Evolutionary conservation across 2,329 filamentous ascomycete genomes (phyloP).

Genomic region (Cordyceps javanica): DNA sequence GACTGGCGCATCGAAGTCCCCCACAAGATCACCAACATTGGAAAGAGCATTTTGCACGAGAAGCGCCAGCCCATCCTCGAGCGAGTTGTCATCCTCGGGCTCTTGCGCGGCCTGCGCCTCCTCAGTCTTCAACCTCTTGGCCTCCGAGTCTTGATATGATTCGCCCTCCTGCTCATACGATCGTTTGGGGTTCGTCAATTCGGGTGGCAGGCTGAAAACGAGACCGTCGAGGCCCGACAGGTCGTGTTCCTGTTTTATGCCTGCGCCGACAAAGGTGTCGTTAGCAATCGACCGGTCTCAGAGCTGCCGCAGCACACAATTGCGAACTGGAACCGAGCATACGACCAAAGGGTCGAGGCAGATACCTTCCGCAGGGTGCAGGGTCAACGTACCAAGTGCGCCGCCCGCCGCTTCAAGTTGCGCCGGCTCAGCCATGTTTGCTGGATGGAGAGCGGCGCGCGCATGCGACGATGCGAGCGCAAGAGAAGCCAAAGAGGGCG

Average conservation of each 20-base stretch:
- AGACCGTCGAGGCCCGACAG: slow-evolving; percentile 25
- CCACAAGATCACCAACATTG: slow-evolving; percentile 32
- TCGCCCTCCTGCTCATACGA: slow-evolving; percentile 27
- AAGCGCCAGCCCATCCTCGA: slow-evolving; percentile 31
- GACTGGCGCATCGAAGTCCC: slow-evolving; percentile 23
- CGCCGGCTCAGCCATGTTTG: slow-evolving; percentile 36
- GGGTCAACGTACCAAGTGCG: slow-evolving; percentile 29
- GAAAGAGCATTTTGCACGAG: slow-evolving; percentile 36
- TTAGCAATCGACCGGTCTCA: slow-evolving; percentile 18
- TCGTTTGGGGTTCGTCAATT: slow-evolving; percentile 29
- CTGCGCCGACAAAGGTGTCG: slow-evolving; percentile 19
- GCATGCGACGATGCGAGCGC: slow-evolving; percentile 15
- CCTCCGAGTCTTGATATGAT: slow-evolving; percentile 19
- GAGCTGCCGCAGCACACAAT: neutral
- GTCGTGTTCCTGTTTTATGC: slow-evolving; percentile 34
- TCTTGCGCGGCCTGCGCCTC: neutral
- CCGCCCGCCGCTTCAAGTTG: slow-evolving; percentile 29
- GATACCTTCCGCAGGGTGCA: neutral
- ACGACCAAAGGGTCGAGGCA: neutral
- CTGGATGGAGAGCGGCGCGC: slow-evolving; percentile 17
- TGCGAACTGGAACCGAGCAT: neutral
- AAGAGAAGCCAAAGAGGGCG: slow-evolving; percentile 9
- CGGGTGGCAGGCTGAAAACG: slow-evolving; percentile 29
- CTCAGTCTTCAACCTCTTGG: slow-evolving; percentile 11
- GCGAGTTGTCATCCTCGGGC: slow-evolving; percentile 15